phyloP scores from a whole-genome alignment of 805 yeast genomes.

The Saccharomycopsis sp. region DNA sequence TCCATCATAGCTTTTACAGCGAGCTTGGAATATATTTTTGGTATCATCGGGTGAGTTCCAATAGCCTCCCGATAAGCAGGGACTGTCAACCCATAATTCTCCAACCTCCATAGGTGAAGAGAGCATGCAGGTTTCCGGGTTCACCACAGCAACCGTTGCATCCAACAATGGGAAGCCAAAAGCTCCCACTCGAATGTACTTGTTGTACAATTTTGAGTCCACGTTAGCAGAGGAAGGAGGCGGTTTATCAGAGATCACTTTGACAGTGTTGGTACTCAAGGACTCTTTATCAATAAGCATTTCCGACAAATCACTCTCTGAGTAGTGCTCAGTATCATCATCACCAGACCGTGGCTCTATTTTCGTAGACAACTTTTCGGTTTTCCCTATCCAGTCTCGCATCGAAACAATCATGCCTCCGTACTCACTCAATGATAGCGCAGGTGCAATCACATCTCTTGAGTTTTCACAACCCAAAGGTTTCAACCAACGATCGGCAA shows the following conservation, averaged over 20 bases:
- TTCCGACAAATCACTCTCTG: constrained; percentile 43
- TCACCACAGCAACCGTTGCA: constrained; percentile 86
- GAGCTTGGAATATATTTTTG: constrained; percentile 69
- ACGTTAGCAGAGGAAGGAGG: constrained; percentile 38
- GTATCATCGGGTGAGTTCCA: constrained; percentile 67
- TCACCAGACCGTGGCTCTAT: constrained; percentile 31
- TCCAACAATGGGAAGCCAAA: constrained; percentile 95
- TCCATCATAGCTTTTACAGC: constrained; percentile 66
- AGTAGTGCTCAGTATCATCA: constrained; percentile 29
- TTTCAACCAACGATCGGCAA: constrained; percentile 80
- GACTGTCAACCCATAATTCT: constrained; percentile 96
- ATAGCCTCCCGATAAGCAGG: constrained; percentile 83
- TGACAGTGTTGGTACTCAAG: constrained; percentile 60
- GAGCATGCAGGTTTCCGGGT: constrained; percentile 78
- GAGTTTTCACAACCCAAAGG: constrained; percentile 82
- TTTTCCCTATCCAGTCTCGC: constrained; percentile 81
- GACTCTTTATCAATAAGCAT: constrained; percentile 67
- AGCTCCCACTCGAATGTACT: constrained; percentile 56
- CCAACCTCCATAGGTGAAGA: constrained; percentile 78
- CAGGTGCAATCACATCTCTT: constrained; percentile 73
- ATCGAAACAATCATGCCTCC: constrained; percentile 93
- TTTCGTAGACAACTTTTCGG: constrained; percentile 49
- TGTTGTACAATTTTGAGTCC: constrained; percentile 21
- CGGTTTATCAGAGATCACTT: constrained; percentile 53
- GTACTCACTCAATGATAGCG: constrained; percentile 81